Conservation (phyloP, 345 rosid species). For the Laguncularia racemosa region DNA sequence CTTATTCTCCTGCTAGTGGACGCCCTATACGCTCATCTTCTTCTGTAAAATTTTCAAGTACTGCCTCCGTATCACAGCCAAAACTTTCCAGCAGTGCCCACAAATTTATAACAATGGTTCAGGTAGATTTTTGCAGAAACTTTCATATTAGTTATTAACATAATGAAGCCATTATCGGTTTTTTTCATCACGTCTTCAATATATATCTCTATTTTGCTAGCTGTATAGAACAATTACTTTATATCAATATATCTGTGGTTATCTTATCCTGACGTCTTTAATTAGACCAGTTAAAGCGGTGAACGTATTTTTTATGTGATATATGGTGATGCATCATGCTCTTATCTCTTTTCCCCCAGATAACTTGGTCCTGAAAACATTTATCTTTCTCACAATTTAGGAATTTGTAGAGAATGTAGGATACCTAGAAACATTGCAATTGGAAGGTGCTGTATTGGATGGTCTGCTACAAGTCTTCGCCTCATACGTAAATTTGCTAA, state of each 20-base stretch:
- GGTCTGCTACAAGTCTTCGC: constrained; percentile 70
- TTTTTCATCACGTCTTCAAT: not conserved
- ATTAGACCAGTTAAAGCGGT: not conserved
- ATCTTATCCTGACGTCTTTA: not conserved
- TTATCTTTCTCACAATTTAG: constrained; percentile 19
- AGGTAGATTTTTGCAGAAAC: constrained; percentile 34
- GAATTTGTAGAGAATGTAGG: constrained; percentile 79
- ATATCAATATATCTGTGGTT: no score
- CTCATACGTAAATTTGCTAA: constrained; percentile 60
- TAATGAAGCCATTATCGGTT: not conserved
- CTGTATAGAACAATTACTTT: no score
- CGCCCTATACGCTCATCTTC: constrained; percentile 31
- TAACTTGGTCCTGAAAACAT: not conserved
- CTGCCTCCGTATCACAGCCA: constrained; percentile 34
- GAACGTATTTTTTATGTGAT: no score
- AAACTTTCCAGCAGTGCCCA: constrained; percentile 78
- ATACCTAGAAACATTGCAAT: constrained; percentile 59
- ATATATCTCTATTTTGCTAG: no score
- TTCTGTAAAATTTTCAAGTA: constrained; percentile 26
- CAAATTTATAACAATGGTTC: constrained; percentile 72
- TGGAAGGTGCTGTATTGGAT: constrained; percentile 69
- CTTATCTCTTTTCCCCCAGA: no score
- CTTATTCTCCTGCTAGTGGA: constrained; percentile 44
- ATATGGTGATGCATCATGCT: no score
- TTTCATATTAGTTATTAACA: constrained; percentile 2